Evolutionary conservation across 2,329 filamentous ascomycete genomes (phyloP), one percentile per base, ranked within the genome.

Genomic region (Sclerotiophoma versabilis): DNA sequence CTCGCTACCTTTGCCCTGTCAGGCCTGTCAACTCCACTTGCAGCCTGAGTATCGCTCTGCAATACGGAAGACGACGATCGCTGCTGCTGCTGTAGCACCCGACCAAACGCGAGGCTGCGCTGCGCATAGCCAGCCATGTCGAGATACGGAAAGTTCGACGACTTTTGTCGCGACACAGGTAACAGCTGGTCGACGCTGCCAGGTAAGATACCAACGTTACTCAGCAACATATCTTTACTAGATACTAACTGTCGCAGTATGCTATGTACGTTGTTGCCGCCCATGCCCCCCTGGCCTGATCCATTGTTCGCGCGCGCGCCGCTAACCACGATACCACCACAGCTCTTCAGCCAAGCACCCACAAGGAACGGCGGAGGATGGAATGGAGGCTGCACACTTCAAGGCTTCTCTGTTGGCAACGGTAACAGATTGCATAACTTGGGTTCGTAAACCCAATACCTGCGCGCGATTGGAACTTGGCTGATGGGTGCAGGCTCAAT

Each of bases 401-500:
- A 66, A 23, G 93, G 93, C 60, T 95, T 98, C 64, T 69, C 83
- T 8, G 78, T 97, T 60, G 85, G 86, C 62, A 81, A 81, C 65
- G 85, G 79, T 48, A 80, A 83, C 60, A 78, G 89, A 66, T 79
- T 99, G 32, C 90, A 88, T 29, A 99, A 99, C 72, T 74, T 99
- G 63, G 95, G 90, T 91, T n/a, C n/a, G n/a, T n/a, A n/a, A n/a
- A n/a, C n/a, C n/a, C 77, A 67, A 85, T 80, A n/a, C 47, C 23
- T 34, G 19, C 15, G 52, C 33, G 49, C 38, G 51, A 49, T 41
- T 12, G 38, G 23, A 42, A 10, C 32, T 14, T 19, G 34, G 41
- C 60, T 80, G 53, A 80, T 68, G 19, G 14, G 22, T 30, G 46
- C 64, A 92, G 89, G 95, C n/a, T 96, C 93, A 7, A 96, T 99